Conservation (phyloP, 1,139 yeast species). For the Scheffersomyces segobiensis region DNA sequence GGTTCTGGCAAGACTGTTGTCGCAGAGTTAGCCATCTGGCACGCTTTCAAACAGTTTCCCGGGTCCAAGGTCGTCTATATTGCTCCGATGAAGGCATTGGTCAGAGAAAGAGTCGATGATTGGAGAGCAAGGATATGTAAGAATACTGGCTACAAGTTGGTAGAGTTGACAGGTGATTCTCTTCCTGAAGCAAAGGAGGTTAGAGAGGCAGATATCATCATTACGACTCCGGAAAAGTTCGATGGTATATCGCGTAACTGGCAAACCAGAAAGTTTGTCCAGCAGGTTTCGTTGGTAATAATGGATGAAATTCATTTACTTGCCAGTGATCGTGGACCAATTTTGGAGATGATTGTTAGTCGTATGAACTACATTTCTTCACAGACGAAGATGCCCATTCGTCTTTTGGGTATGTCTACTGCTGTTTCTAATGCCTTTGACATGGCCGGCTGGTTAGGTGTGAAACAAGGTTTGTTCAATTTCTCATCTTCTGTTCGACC, state of each 20-base stretch:
- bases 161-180: constrained; percentile 96
- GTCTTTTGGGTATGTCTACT: constrained; percentile 92
- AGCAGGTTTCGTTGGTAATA: constrained; percentile 83
- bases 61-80: constrained; percentile 87
- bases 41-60: constrained; percentile 80
- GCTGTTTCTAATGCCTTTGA: constrained; percentile 98
- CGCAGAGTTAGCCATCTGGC: constrained; percentile 97
- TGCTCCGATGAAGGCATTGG: constrained; percentile 99
- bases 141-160: constrained; percentile 65
- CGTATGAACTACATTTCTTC: constrained; percentile 92
- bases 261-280: constrained; percentile 94
- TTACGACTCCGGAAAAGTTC: constrained; percentile 97
- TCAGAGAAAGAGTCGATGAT: constrained; percentile 93
- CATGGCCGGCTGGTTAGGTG: constrained; percentile 98
- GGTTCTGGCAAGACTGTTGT: constrained; percentile 98
- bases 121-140: constrained; percentile 77
- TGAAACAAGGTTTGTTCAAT: constrained; percentile 83
- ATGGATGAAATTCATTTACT: constrained; percentile 98
- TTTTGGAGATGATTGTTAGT: constrained; percentile 96
- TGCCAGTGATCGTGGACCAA: constrained; percentile 98
- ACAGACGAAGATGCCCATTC: constrained; percentile 70
- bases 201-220: constrained; percentile 85
- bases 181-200: constrained; percentile 86
- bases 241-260: constrained; percentile 99
- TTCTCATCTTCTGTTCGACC: constrained; percentile 97